A percentile compares a stretch with the other conserved stretches of the same genome.
These are phyloP conservation scores for Cystofilobasidium ferigula DNA, from an alignment of 768 basidiomycete species.

Conservation along the genomic window DNA sequence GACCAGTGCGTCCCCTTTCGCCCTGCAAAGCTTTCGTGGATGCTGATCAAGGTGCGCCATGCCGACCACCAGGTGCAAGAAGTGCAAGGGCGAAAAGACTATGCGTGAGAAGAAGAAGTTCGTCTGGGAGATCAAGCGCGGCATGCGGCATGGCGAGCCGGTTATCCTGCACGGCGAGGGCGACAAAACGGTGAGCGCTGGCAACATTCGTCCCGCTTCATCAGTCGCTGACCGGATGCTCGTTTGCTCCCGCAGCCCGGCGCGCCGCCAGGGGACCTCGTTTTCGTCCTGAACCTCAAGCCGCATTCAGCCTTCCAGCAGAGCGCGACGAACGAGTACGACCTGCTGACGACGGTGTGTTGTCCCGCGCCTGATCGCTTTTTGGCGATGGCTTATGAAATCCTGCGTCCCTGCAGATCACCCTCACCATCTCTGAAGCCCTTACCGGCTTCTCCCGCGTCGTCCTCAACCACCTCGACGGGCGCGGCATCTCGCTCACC, in stretches of 20 bases:
- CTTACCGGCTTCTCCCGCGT: slow-evolving; percentile 90
- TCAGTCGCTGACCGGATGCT: background rate
- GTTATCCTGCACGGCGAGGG: slow-evolving; percentile 86
- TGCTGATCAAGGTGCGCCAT: no score
- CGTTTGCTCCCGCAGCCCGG: slow-evolving; percentile 52
- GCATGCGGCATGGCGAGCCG: slow-evolving; percentile 69
- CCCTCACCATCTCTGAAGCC: slow-evolving; percentile 84
- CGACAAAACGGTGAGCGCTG: slow-evolving; percentile 59
- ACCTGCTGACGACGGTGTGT: slow-evolving; percentile 56
- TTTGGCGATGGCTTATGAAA: background rate
- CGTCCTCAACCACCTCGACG: slow-evolving; percentile 81
- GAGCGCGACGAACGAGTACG: slow-evolving; percentile 44
- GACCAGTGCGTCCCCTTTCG: slow-evolving; percentile 51
- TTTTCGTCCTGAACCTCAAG: slow-evolving; percentile 60
- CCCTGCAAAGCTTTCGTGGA: no score
- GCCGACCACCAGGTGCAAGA: slow-evolving; percentile 75
- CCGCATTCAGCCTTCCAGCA: slow-evolving; percentile 73
- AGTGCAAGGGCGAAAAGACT: slow-evolving; percentile 78
- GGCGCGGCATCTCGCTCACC: slow-evolving; percentile 70
- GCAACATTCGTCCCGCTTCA: background rate
- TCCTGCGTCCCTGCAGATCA: slow-evolving; percentile 38
- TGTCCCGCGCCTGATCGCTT: background rate
- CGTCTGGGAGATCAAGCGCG: slow-evolving; percentile 74
- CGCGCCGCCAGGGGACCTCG: slow-evolving; percentile 76
- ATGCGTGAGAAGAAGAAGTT: slow-evolving; percentile 79